Base-by-base conservation (phyloP, 2,329 filamentous ascomycete genomes). In the Alternaria arborescens region DNA sequence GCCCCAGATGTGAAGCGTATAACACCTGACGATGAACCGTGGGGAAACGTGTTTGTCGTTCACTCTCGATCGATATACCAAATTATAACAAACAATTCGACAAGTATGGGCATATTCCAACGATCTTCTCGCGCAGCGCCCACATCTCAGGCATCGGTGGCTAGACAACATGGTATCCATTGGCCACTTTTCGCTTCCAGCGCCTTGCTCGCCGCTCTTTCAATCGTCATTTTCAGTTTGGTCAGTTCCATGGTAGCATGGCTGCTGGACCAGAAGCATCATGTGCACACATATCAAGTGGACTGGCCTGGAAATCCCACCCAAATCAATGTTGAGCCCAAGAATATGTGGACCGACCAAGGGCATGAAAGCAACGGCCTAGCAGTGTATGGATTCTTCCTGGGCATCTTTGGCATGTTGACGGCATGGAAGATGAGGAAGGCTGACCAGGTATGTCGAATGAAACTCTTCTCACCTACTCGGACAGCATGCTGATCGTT, bases 181-280 rank as follows among this genome's bases (percentile, higher is more conserved):
- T 60, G 71, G 60, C 56, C 64, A 24, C 66, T 77, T 7, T 68
- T 74, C 32, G 18, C 63, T 4, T 69, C 68, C 10, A 71, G 65
- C 44, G 60, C 61, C 8, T 22, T 73, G 8, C 74, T 77, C 26
- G 73, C 71, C 1, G 69, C 69, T 10, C 61, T 76, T 8, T 77
- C 73, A 8, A 75, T 76, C 18, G 55, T 70, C 16, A 71, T 74
- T 36, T 62, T 77, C 11, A 72, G 67, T 5, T 55, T 77, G 14
- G 70, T 76, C 42, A 72, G 68, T 53, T 76, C 72, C 38, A 75
- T 74, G 72, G 73, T 77, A n/a, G 69, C 62, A n/a, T 77, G 69
- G 50, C 55, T 76, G 2, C 74, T 72, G 34, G 58, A 69, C 12
- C 69, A 76, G 54, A 76, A 75, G 59, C 66, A 73, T 41, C 55